Conservation (phyloP, 2,329 filamentous ascomycete species). For the Calonectria naviculata region DNA sequence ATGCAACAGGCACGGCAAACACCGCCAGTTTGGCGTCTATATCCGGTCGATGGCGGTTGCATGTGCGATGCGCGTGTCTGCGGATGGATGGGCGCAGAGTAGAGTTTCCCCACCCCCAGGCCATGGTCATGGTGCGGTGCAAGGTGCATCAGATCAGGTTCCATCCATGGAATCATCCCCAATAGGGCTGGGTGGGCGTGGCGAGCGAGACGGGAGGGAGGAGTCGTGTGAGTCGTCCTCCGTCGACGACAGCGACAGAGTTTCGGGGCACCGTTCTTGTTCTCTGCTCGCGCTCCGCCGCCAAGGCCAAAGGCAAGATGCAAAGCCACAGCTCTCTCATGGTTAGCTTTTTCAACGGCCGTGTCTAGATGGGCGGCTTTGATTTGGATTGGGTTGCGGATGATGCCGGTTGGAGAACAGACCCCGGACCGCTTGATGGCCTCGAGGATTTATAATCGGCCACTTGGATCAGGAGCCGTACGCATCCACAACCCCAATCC, state of each 20-base stretch:
- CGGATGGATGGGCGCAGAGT: not conserved
- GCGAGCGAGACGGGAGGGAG: not conserved
- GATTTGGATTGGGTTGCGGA: slow-evolving; percentile 5
- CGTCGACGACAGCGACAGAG: not conserved
- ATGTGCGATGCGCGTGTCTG: not conserved
- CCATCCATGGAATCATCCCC: not conserved
- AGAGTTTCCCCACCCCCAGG: slow-evolving; percentile 9
- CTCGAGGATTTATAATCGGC: slow-evolving; percentile 6
- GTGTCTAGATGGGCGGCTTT: not conserved
- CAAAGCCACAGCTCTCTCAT: not conserved
- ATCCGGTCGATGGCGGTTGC: slow-evolving; percentile 22
- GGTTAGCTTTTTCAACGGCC: not conserved
- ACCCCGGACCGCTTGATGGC: not conserved
- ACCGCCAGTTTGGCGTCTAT: slow-evolving; percentile 25
- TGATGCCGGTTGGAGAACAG: not conserved
- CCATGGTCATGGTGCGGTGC: not conserved
- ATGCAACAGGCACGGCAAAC: slow-evolving; percentile 17
- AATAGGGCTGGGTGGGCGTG: not conserved
- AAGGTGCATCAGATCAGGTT: not conserved
- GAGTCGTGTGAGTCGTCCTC: no score
- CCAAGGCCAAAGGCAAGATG: not conserved
- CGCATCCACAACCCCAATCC: not conserved
- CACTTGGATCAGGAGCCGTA: slow-evolving; percentile 3
- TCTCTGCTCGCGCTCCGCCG: not conserved
- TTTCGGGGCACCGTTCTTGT: not conserved